phyloP scores from a whole-genome alignment of 768 basidiomycete genomes.

The Pisolithus sp. region DNA sequence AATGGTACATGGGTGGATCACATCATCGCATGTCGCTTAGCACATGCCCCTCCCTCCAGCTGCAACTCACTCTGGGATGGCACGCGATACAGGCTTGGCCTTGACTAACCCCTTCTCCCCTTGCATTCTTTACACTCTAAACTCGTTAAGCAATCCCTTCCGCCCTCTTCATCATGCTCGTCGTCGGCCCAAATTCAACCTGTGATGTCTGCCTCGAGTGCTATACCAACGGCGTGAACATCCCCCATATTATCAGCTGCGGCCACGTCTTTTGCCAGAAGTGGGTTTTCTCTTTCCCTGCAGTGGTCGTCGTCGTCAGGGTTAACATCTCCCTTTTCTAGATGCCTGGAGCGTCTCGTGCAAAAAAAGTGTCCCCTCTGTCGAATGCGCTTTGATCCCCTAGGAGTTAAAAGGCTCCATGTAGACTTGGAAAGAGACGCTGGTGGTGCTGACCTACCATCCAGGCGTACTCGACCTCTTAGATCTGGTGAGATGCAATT shows the following conservation, averaged over 20 bases:
- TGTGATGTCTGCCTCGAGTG: conserved; percentile 75
- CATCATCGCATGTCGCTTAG: conserved; percentile 29
- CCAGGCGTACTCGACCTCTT: too few relatives aligned
- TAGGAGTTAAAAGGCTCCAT: conserved; percentile 49
- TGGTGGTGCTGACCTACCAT: too few relatives aligned
- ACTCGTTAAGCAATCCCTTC: conserved; percentile 31
- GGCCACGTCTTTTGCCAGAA: conserved; percentile 65
- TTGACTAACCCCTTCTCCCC: conserved; percentile 4
- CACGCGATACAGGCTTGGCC: conserved; percentile 27
- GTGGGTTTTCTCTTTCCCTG: conserved; percentile 24
- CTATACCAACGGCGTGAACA: conserved; percentile 46
- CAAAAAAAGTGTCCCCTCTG: conserved; percentile 58
- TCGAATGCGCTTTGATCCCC: conserved; percentile 43
- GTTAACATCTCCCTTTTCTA: conserved; percentile 18
- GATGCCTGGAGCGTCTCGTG: conserved; percentile 49
- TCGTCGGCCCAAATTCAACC: conserved; percentile 53
- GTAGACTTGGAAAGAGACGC: too few relatives aligned
- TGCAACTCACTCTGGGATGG: conserved; percentile 18
- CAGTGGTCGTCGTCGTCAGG: not conserved
- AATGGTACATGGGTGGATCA: too few relatives aligned
- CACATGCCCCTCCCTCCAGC: conserved; percentile 13
- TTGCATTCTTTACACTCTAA: conserved; percentile 16
- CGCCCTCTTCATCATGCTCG: conserved; percentile 47
- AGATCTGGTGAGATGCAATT: too few relatives aligned
- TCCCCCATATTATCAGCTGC: conserved; percentile 61